Base-by-base conservation (phyloP, 495 filamentous ascomycete species). In the Aspergillus carlsbadensis region DNA sequence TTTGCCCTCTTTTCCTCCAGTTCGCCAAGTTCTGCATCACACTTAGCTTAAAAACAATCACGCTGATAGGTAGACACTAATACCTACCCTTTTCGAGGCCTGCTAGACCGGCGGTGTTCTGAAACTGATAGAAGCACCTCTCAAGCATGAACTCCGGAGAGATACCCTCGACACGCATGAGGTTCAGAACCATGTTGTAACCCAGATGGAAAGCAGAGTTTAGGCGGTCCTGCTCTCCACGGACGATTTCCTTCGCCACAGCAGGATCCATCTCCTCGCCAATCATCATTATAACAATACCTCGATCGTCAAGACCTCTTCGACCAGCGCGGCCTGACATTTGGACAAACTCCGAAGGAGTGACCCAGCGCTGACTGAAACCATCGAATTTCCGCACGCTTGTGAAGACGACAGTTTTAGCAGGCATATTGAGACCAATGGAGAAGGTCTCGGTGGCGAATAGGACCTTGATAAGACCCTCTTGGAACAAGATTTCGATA, bases 221-320 rank as follows among this genome's bases (percentile, higher is more conserved):
- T 37, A 98, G 83, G 40, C 90, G 87, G 68, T 98, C 94, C 67
- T 98, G 94, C 65, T 96, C 87, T 65, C 94, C 94, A 48, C 93
- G 89, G 24, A 98, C 94, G 56, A 98, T 96, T 46, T 89, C 87
- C 71, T 94, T 94, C 22, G 94, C 94, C 52, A 88, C 82, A 1
- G 87, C 84, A n/a, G 94, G 95, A 58, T 98, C 95, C 82, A 98
- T 95, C 73, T 92, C 89, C 65, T 92, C 89, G 58, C 95, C 89
- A 48, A 98, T 85, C 94, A 98, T 98, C 89, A 98, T 96, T 66
- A 98, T 98, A 63, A 98, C 94, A 66, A 98, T 96, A 81, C 94
- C 94, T 52, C 94, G 88, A 46, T 97, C 94, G 75, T 98, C 94
- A 51, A 98, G 87, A 74, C 94, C 94, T 82, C 94, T 83, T 79